These are phyloP conservation scores for Neurospora hispaniola DNA, from an alignment of 495 filamentous ascomycete species.

Conservation along the genomic window DNA sequence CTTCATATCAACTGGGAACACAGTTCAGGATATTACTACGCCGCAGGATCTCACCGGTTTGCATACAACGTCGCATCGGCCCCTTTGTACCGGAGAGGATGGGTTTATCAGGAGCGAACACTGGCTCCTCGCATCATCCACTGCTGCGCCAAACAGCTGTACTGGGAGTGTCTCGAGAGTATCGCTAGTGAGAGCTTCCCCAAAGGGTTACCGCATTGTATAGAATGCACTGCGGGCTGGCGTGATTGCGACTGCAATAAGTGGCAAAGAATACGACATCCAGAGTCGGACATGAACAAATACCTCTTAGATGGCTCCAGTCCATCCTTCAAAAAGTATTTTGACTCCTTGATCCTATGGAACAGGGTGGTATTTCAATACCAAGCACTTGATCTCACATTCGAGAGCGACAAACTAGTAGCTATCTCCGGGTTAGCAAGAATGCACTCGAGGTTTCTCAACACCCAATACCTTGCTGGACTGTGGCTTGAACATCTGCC, in stretches of 20 bases:
- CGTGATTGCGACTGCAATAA: background rate
- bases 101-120: conserved; percentile 2
- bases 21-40: background rate
- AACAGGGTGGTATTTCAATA: fast-evolving
- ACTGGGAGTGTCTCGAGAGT: background rate
- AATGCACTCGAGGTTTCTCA: background rate
- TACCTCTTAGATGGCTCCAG: fast-evolving
- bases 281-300: background rate
- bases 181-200: background rate
- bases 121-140: background rate
- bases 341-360: background rate
- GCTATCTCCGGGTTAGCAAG: background rate
- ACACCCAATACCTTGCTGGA: background rate
- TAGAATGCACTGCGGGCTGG: background rate
- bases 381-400: background rate
- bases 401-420: background rate
- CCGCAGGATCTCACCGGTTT: background rate
- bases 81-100: background rate
- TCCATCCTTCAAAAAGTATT: fast-evolving
- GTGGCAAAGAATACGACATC: background rate
- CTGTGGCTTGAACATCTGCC: background rate
- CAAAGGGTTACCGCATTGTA: background rate
- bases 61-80: background rate
- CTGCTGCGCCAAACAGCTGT: background rate
- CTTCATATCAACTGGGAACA: background rate